Evolutionary conservation across 305 asterid species (phyloP).

Genomic region (Solanum hybrid): DNA sequence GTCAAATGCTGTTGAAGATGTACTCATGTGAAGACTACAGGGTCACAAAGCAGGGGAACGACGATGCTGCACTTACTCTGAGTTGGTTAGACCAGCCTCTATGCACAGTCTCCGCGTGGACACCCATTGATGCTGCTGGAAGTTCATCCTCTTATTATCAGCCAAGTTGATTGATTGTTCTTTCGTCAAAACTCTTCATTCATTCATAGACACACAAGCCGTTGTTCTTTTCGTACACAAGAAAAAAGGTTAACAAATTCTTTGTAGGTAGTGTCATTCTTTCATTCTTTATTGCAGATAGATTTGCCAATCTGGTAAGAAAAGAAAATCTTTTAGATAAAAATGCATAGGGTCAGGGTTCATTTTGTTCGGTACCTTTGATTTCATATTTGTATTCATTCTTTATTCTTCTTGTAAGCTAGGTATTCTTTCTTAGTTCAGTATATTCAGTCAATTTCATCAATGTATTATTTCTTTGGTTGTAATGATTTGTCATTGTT

Average conservation of each 20-base stretch:
- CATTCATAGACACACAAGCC: slow-evolving; percentile 4
- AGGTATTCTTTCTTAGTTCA: slow-evolving; percentile 7
- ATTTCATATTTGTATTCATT: slow-evolving; percentile 4
- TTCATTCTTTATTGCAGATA: slow-evolving; percentile 58
- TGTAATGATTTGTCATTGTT: neutral
- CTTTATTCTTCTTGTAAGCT: slow-evolving; percentile 6
- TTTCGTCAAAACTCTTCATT: neutral
- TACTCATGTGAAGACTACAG: slow-evolving; percentile 31
- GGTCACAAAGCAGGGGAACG: slow-evolving; percentile 36
- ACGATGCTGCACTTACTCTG: slow-evolving; percentile 37
- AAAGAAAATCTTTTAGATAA: slow-evolving; percentile 11
- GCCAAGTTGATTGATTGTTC: slow-evolving; percentile 17
- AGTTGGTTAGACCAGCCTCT: slow-evolving; percentile 83
- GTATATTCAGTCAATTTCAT: slow-evolving; percentile 4
- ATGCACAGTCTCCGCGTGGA: slow-evolving; percentile 76
- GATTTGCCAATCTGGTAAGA: slow-evolving; percentile 19
- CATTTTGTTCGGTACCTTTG: neutral
- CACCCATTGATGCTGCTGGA: slow-evolving; percentile 39
- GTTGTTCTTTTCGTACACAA: slow-evolving; percentile 9
- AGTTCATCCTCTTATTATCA: slow-evolving; percentile 36
- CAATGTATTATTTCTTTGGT: neutral
- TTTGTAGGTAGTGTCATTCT: slow-evolving; percentile 57
- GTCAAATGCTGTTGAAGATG: slow-evolving; percentile 77
- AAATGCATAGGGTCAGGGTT: slow-evolving; percentile 9
- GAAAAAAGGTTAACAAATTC: slow-evolving; percentile 27